Evolutionary conservation across 768 basidiomycete genomes (phyloP).

Genomic region (Xanthoconium stramineum): DNA sequence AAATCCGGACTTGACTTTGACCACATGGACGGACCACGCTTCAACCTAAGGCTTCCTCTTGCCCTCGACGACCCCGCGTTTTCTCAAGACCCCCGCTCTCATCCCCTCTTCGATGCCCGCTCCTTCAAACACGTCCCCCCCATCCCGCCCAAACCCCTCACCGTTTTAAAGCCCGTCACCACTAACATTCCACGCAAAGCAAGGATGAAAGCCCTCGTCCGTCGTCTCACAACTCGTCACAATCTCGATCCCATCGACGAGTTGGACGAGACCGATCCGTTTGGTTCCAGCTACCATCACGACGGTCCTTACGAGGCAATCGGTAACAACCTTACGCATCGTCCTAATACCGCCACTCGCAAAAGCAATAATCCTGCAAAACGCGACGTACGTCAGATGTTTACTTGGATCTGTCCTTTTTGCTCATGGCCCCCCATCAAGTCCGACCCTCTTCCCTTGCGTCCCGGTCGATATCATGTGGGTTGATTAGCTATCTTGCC

Average conservation of each 20-base stretch:
- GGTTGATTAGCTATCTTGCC: conserved; percentile 1
- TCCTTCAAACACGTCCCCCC: conserved; percentile 2
- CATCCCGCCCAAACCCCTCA: not conserved
- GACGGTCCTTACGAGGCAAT: conserved; percentile 73
- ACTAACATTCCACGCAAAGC: conserved; percentile 11
- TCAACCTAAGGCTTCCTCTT: not conserved
- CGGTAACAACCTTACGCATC: conserved; percentile 20
- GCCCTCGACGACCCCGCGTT: conserved; percentile 55
- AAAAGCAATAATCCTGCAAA: conserved; percentile 2
- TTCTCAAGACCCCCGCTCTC: conserved; percentile 49
- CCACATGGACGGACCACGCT: not conserved
- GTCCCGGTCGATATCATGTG: conserved; percentile 16
- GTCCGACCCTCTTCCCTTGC: conserved; percentile 10
- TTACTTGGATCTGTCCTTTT: not conserved
- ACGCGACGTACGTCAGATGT: conserved; percentile 21
- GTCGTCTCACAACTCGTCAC: conserved; percentile 23
- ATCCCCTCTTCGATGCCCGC: conserved; percentile 39
- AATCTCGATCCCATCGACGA: conserved; percentile 72
- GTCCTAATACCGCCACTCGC: conserved; percentile 3
- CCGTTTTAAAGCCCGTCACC: not conserved
- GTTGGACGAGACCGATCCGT: conserved; percentile 71
- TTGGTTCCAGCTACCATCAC: conserved; percentile 63
- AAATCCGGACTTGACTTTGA: not conserved
- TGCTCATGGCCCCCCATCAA: conserved; percentile 12
- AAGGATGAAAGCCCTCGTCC: conserved; percentile 28